Evolutionary conservation across 768 basidiomycete species (phyloP).

Genomic region (Podaxis sp.): DNA sequence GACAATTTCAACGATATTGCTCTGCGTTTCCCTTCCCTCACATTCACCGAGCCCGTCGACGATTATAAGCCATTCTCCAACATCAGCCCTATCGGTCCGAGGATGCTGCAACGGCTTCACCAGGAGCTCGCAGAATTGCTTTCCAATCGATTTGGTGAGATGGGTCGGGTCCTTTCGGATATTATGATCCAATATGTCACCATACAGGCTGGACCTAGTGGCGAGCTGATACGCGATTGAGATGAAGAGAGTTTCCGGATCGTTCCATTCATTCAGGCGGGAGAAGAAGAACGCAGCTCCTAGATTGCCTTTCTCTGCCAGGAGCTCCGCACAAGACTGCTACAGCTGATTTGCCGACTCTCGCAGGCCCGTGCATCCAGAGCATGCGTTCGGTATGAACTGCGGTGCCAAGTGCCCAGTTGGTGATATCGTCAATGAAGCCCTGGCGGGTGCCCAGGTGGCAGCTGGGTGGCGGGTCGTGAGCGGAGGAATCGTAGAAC

Average conservation of each 20-base stretch:
- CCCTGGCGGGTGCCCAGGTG: background rate
- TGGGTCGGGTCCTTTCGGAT: background rate
- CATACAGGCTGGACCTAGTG: background rate
- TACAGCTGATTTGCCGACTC: background rate
- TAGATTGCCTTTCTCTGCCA: background rate
- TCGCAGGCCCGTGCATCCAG: constrained; percentile 3
- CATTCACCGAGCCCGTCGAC: constrained; percentile 18
- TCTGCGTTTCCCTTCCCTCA: background rate
- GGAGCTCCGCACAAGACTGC: background rate
- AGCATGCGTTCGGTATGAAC: background rate
- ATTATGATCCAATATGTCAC: background rate
- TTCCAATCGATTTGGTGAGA: background rate
- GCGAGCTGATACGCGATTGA: constrained; percentile 1
- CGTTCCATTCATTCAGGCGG: background rate
- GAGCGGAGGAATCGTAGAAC: background rate
- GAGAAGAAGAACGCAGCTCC: constrained; percentile 9
- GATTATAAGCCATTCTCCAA: background rate
- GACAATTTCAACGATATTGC: background rate
- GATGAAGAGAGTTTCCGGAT: background rate
- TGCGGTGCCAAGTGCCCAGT: background rate
- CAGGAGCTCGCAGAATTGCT: background rate
- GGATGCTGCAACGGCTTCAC: background rate
- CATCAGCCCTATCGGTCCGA: background rate
- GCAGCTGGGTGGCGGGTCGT: background rate
- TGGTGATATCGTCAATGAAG: background rate